phyloP scores from a whole-genome alignment of 257 asterid genomes.

The Fraxinus americana region DNA sequence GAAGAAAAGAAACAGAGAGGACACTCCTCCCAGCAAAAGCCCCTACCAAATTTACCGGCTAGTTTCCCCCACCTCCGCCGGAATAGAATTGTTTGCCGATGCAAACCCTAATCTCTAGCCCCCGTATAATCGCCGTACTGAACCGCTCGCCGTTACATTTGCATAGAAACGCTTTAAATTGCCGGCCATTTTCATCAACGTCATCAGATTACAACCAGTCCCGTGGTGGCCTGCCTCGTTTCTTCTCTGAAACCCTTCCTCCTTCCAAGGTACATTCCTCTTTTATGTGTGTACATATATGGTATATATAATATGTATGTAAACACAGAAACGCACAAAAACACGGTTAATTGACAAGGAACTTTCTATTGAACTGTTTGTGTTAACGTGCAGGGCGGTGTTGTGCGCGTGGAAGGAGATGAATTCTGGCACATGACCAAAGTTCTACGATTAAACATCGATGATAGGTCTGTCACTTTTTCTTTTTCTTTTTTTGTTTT shows the following conservation, averaged over 20 bases:
- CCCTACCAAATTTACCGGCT: constrained; percentile 3
- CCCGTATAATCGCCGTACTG: constrained; percentile 29
- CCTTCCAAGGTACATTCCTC: constrained; percentile 45
- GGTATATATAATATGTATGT: not conserved
- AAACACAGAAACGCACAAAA: not conserved
- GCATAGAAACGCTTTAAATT: constrained; percentile 10
- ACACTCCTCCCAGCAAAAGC: constrained; percentile 7
- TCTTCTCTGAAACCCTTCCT: constrained; percentile 78
- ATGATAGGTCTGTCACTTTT: constrained; percentile 62
- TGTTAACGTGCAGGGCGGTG: constrained; percentile 61
- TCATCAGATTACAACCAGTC: constrained; percentile 68
- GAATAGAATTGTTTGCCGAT: constrained; percentile 31
- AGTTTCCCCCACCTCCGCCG: constrained; percentile 4
- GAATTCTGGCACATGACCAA: constrained; percentile 97
- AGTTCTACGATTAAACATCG: constrained; percentile 66
- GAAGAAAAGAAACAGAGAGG: not conserved
- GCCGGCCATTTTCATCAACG: constrained; percentile 57
- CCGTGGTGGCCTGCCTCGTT: constrained; percentile 95
- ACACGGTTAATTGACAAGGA: constrained; percentile 7
- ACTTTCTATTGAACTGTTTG: constrained; percentile 28
- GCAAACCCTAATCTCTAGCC: constrained; percentile 36
- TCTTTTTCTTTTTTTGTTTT: not conserved
- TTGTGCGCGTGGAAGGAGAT: constrained; percentile 83
- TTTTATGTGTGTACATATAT: not conserved
- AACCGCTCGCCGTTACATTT: constrained; percentile 29